Evolutionary conservation across 2,329 filamentous ascomycete species (phyloP).

Genomic region (Westerdykella sp.): DNA sequence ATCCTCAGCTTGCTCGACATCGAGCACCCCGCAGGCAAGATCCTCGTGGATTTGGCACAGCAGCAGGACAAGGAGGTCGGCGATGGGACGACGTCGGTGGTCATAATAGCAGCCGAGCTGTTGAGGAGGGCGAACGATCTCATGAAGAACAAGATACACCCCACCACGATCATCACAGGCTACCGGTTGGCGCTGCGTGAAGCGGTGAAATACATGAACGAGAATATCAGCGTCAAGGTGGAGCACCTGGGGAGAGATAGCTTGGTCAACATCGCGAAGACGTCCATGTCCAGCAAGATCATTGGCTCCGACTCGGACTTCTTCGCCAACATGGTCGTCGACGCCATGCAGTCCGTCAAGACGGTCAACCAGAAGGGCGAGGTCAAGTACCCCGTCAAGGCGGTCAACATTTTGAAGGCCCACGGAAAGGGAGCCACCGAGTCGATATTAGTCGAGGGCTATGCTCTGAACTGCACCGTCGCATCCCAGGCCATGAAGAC

Average conservation of each 20-base stretch:
- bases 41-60: conserved; percentile 92
- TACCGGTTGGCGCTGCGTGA: conserved; percentile 93
- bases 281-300: conserved; percentile 99
- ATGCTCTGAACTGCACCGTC: conserved; percentile 97
- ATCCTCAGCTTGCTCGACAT: conserved; percentile 94
- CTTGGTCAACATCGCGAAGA: conserved; percentile 91
- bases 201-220: conserved; percentile 97
- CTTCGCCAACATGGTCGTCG: conserved; percentile 95
- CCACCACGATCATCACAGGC: conserved; percentile 97
- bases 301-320: conserved; percentile 94
- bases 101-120: conserved; percentile 93
- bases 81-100: conserved; percentile 95
- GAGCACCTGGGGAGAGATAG: conserved; percentile 86
- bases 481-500: conserved; percentile 98
- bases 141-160: conserved; percentile 99
- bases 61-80: conserved; percentile 99
- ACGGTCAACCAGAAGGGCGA: conserved; percentile 85
- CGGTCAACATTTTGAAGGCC: conserved; percentile 96
- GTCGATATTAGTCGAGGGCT: conserved; percentile 88
- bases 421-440: conserved; percentile 90
- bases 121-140: conserved; percentile 91
- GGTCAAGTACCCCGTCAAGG: conserved; percentile 96
- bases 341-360: conserved; percentile 93
- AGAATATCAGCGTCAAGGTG: conserved; percentile 95
- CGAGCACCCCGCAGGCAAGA: conserved; percentile 97